Evolutionary conservation across 176 grass and related monocot species (phyloP), one percentile per base, ranked within the genome.

Genomic region (Carex myosuroides): DNA sequence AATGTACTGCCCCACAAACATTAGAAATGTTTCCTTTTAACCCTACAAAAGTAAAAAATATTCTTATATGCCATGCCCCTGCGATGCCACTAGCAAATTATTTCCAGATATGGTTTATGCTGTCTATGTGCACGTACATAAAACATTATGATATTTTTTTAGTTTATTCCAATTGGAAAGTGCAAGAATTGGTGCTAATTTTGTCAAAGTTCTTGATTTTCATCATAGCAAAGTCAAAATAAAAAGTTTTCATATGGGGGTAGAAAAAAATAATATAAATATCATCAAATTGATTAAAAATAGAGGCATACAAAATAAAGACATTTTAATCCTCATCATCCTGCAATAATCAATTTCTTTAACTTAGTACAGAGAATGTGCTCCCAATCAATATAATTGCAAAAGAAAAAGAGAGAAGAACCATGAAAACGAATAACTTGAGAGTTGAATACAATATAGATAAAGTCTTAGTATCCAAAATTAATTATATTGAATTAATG

Each of bases 311-410:
- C 10, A 29, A 72, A 72, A 70, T 14, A 30, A 33, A 54, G 11
- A 16, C 58, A 81, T 16, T 39, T 4, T 0, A 81, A n/a, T n/a
- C 85, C 87, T 22, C 85, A 91, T 37, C 8, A 29, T 24, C 21
- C 24, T 11, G 9, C 62, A 64, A 64, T 29, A 64, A 13, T 13
- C 24, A 64, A 29, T 26, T 59, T 59, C 21, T 64, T 24, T 64
- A 20, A 13, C 26, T 30, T 30, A 64, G 11, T 29, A 29, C 10
- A 64, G 24, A 29, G 10, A 30, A 64, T 12, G 1, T 64, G 63
- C 0, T 66, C 26, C 63, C 29, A 21, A 66, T 32, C 29, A 66
- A 32, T 66, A 66, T 29, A 33, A 66, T 16, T 32, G 29, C 29
- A 33, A 68, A 14, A 68, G 9, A 9, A 8, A 70, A 41, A 5